Percentiles rank a stretch among this genome's conserved stretches.
phyloP scores from a whole-genome alignment of 2,329 filamentous ascomycete species.

The Beauveria asiatica region DNA sequence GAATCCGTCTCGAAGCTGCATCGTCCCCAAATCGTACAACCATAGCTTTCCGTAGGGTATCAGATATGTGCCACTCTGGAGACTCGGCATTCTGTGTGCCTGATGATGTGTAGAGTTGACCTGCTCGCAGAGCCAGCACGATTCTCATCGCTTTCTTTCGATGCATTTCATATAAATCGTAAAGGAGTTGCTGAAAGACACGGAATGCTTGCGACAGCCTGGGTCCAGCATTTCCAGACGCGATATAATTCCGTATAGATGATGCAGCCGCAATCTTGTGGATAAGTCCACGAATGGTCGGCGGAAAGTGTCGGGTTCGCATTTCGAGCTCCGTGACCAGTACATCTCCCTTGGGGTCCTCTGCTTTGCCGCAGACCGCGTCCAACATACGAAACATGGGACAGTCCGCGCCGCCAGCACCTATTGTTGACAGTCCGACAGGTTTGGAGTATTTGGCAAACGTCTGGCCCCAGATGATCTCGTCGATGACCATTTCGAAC shows the following conservation, averaged over 20 bases:
- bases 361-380: constrained; percentile 1
- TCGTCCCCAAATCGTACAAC: neutral
- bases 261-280: neutral
- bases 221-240: neutral
- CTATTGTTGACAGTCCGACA: neutral
- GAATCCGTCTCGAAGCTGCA: neutral
- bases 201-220: neutral
- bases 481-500: neutral
- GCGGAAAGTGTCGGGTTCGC: neutral
- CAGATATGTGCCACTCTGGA: neutral
- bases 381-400: constrained; percentile 2
- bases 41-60: neutral
- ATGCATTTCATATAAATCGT: constrained; percentile 2
- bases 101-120: neutral
- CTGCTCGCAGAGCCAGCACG: neutral
- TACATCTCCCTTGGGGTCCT: neutral
- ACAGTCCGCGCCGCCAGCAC: constrained; percentile 2
- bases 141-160: constrained; percentile 1
- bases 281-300: neutral
- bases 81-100: neutral
- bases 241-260: neutral
- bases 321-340: neutral
- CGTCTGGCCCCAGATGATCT: neutral
- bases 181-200: neutral
- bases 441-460: constrained; percentile 3